Evolutionary conservation across 1,284 basidiomycete genomes (phyloP), one percentile per base, ranked within the genome.

Genomic region (Trichosporon sp.): DNA sequence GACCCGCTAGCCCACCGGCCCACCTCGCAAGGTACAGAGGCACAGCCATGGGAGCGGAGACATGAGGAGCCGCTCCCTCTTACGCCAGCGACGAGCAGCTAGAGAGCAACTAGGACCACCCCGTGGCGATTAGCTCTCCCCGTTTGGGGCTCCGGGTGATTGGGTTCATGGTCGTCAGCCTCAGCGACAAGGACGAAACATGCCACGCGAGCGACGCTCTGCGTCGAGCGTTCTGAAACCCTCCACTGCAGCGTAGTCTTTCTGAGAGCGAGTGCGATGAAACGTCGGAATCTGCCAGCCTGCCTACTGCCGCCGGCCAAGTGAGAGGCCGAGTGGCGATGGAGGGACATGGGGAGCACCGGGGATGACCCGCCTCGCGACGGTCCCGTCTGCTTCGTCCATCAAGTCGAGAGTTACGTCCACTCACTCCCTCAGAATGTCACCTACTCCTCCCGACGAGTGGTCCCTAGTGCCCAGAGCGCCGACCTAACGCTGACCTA

Each of bases 91-190:
- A 54, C 51, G n/a, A 54, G 19, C 16, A 26, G 6, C 21, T 21
- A 8, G 6, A 16, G 19, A 26, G 19, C 21, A 54, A 19, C 5
- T 11, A 4, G 21, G 51, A 21, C 19, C 51, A 37, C 5, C 19
- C 51, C 19, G 7, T 26, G 48, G 48, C 19, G 19, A 54, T 54
- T 54, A 54, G 21, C 51, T 54, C 21, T 54, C 51, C 51, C 51
- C 51, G 51, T 16, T 16, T 19, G 51, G 51, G 51, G 51, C 51
- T 54, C n/a, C 51, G 43, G 16, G 19, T 26, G 19, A 54, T 54
- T 54, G 51, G 51, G 51, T 54, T 54, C 51, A 19, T 54, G 51
- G 51, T 54, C 51, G 51, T 54, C 51, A 54, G 51, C n/a, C 19
- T 54, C 19, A 46, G 43, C 38, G 38, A 12, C 38, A 10, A 12